Percentiles rank a stretch among this genome's conserved stretches.
Evolutionary conservation across 192 early-diverging fungal species (phyloP).

Genomic region (Linnemannia zychae): DNA sequence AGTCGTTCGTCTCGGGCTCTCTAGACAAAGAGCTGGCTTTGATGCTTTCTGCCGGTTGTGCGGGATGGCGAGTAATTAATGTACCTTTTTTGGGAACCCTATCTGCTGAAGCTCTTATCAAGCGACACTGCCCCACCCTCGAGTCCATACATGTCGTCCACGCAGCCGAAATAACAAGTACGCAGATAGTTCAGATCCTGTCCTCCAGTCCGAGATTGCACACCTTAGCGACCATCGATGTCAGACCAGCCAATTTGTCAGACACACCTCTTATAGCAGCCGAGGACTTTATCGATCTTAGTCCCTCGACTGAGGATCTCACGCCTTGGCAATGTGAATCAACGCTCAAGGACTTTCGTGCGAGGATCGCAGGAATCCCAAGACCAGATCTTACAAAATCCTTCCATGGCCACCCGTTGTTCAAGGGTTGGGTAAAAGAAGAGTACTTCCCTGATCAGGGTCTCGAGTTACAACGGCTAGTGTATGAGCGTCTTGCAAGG

Average conservation of each 20-base stretch:
- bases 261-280: too few species aligned
- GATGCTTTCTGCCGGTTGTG: too few species aligned
- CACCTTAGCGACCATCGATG: background rate
- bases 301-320: too few species aligned
- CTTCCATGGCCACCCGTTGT: background rate
- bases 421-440: too few species aligned
- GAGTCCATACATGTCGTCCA: too few species aligned
- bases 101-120: too few species aligned
- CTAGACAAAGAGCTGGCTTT: too few species aligned
- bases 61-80: too few species aligned
- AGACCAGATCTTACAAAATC: background rate
- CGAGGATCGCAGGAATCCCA: slow-evolving; percentile 8
- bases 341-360: background rate
- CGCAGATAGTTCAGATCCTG: background rate
- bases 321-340: slow-evolving; percentile 14
- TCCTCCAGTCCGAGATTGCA: background rate
- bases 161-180: background rate
- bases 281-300: slow-evolving; percentile 5
- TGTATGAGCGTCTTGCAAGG: too few species aligned
- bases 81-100: too few species aligned
- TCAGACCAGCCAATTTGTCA: background rate
- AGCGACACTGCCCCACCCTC: too few species aligned
- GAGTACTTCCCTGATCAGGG: background rate
- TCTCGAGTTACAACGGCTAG: background rate
- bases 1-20: too few species aligned